Percentiles rank a stretch among this genome's conserved stretches.
These are phyloP conservation scores for Cytidiella melzeri DNA, from an alignment of 768 basidiomycete genomes.

Conservation along the genomic window DNA sequence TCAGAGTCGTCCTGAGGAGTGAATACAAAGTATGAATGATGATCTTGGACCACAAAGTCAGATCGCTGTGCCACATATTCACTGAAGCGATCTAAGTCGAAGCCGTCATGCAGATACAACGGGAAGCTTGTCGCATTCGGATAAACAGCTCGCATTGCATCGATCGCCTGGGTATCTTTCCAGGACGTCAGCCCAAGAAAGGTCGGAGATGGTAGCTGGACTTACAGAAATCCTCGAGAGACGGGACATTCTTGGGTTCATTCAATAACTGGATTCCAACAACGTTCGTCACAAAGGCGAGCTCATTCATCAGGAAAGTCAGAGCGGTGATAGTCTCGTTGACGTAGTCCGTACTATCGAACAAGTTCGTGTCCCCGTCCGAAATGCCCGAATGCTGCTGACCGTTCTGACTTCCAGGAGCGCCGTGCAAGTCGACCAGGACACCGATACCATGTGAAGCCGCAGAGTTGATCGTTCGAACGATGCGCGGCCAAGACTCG, in stretches of 20 bases:
- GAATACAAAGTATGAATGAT: conserved; percentile 71
- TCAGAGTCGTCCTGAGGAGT: conserved; percentile 43
- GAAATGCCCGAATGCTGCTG: conserved; percentile 39
- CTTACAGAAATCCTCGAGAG: conserved; percentile 38
- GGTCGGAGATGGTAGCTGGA: conserved; percentile 11
- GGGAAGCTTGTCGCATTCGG: conserved; percentile 40
- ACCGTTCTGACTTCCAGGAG: conserved; percentile 42
- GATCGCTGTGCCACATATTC: conserved; percentile 40
- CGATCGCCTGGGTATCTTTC: conserved; percentile 47
- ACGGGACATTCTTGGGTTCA: conserved; percentile 43
- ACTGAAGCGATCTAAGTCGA: conserved; percentile 48
- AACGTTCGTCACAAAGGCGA: conserved; percentile 33
- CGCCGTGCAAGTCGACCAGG: conserved; percentile 49
- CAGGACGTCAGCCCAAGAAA: neutral
- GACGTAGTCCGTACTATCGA: conserved; percentile 28
- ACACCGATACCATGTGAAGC: conserved; percentile 38
- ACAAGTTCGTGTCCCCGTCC: conserved; percentile 34
- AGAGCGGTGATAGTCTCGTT: conserved; percentile 35
- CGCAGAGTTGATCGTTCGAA: conserved; percentile 39
- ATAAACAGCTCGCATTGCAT: conserved; percentile 36
- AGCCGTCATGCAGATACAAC: conserved; percentile 65
- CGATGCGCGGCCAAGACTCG: conserved; percentile 39
- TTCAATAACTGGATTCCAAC: conserved; percentile 45
- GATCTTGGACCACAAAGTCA: conserved; percentile 68
- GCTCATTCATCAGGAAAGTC: conserved; percentile 30